Conservation (phyloP, 1,284 basidiomycete genomes). For the Malassezia arunalokei region DNA sequence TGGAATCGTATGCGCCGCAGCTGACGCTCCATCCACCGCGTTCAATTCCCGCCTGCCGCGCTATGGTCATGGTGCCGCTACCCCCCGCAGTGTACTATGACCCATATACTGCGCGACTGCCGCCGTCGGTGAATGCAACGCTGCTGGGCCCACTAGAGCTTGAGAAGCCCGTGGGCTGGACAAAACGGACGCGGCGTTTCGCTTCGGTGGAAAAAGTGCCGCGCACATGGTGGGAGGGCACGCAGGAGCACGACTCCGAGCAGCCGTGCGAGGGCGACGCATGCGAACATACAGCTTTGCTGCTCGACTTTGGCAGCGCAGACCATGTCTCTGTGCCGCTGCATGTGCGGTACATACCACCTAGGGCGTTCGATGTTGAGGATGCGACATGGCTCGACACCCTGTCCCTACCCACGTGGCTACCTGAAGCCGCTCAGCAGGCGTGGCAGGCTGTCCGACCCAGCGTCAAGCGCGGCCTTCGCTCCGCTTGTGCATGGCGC, state of each 20-base stretch:
- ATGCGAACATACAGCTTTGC: constrained; percentile 13
- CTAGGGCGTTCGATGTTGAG: not conserved
- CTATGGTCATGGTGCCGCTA: not conserved
- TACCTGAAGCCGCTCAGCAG: not conserved
- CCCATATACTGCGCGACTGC: constrained; percentile 9
- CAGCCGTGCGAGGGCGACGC: not conserved
- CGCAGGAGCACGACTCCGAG: not conserved
- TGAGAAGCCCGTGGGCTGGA: constrained; percentile 10
- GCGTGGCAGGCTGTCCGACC: not conserved
- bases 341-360: constrained; percentile 12
- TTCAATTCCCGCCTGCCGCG: not conserved
- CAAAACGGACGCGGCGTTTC: not conserved
- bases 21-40: not conserved
- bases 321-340: constrained; percentile 1
- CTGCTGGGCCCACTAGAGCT: constrained; percentile 6
- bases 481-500: not conserved
- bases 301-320: not conserved
- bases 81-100: constrained; percentile 6
- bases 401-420: not conserved
- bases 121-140: not conserved
- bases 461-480: not conserved
- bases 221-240: constrained; percentile 12
- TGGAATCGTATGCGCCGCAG: not conserved
- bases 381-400: not conserved
- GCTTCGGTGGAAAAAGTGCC: not conserved